Evolutionary conservation across 2,329 filamentous ascomycete genomes (phyloP), one percentile per base, ranked within the genome.

Genomic region (Ceratocystis variospora): DNA sequence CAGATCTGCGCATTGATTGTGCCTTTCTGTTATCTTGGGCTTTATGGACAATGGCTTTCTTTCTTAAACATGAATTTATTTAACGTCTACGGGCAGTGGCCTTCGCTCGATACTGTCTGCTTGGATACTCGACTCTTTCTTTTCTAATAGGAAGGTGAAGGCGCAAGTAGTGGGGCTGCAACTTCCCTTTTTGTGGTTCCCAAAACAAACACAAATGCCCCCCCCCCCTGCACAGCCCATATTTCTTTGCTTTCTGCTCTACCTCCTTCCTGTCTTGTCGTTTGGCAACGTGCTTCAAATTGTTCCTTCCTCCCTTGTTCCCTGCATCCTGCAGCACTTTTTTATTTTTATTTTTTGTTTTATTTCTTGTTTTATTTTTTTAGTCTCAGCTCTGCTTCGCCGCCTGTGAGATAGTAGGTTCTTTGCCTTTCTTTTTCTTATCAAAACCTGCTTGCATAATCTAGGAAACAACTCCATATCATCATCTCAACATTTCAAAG

Each of bases 111-210:
- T 41, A 10, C 8, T 41, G 37, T 41, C 10, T 41, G 8, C 37
- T 41, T 3, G 37, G 37, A 41, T 41, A 12, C 37, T 41, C 37
- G 37, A 17, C 19, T 53, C 19, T 22, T 57, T 59, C 5, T 59
- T 17, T 45, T 22, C 12, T 22, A 46, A 55, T n/a, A 33, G 63
- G 63, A 28, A 57, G 50, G 53, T 66, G 55, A 62, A 66, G 33
- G 57, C 57, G 57, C 37, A 50, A 22, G 28, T 17, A 28, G 46
- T 33, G 57, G 64, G 64, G 50, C 50, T 66, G 33, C 31, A 66
- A 62, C 64, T 66, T 62, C 64, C 64, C 55, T 50, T 66, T 66
- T 66, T 46, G 64, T 66, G 59, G 59, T 45, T 55, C 45, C 41
- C 15, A 63, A 63, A 48, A 31, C 53, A 12, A 41, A 50, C 17